Evolutionary conservation across 2,329 filamentous ascomycete genomes (phyloP), one percentile per base, ranked within the genome.

Genomic region (Diaporthe sp.): DNA sequence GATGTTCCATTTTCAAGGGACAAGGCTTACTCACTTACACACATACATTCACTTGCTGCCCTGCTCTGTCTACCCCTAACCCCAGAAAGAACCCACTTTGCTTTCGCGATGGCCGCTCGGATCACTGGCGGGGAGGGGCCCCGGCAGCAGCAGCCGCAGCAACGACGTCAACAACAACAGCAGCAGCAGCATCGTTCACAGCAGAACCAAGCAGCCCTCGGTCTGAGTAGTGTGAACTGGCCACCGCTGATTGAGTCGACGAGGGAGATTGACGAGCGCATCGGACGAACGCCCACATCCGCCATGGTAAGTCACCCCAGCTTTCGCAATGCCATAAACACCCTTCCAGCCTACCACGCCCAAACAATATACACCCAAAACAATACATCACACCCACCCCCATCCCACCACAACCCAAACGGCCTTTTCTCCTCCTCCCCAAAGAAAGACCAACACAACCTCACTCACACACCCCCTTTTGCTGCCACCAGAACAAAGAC

Each of bases 401-500:
- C 25, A 1, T 40, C 40, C 58, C n/a, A n/a, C 38, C 6, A n/a
- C 25, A 7, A 22, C 22, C 35, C 35, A 38, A 8, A 38, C 9
- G n/a, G n/a, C n/a, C n/a, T n/a, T n/a, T n/a, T n/a, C 61, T 35
- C 15, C n/a, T 22, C 50, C 42, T 19, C 7, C 52, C 19, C 9
- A 7, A 17, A 30, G 4, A 55, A 5, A 55, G 30, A 33, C 38
- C 30, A 28, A 61, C 58, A 61, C 57, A 57, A 33, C 8, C 50
- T 3, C 30, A 8, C 35, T 6, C 35, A 0, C n/a, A 10, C 35
- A 38, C 35, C 57, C 19, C 47, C n/a, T n/a, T n/a, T n/a, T n/a
- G n/a, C n/a, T n/a, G n/a, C n/a, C n/a, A n/a, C n/a, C 50, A 12
- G 89, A 91, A 91, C 80, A 95, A 95, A 86, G 94, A 97, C 87